Base-by-base conservation (phyloP, 805 yeast species). In the Starmerella davenportii region DNA sequence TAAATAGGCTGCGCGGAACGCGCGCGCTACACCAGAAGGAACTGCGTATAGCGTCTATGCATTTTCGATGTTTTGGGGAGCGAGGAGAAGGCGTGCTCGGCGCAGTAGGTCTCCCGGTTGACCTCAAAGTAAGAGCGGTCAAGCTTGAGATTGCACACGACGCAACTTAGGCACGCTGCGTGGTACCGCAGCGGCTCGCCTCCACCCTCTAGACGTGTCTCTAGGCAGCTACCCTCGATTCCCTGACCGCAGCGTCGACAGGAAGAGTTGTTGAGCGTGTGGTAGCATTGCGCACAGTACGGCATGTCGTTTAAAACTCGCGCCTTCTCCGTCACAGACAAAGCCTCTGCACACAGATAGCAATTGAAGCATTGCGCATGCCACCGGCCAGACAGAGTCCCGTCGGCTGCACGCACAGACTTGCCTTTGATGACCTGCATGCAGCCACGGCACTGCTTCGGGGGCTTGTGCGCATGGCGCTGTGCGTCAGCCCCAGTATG, bases 161-260 rank as follows among this genome's bases (percentile, higher is more conserved):
- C 54, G 59, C 96, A 87, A 37, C 58, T 63, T 49, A 85, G 65
- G 56, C 96, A 87, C 18, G 64, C 56, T 5, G 68, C 59, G 54
- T 87, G 96, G 64, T 80, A 85, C 41, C 82, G 68, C 47, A 76
- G 77, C 32, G 62, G 58, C 25, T 70, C 56, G 50, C 76, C 84
- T 23, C 35, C 51, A 14, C 29, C 40, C n/a, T 42, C 43, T 13
- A 40, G 30, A 5, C 48, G 34, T 1, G 60, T 78, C 51, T 81
- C 93, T 31, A 87, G 66, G 56, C 96, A 87, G 54, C 72, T 73
- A 4, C 96, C 96, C 55, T 87, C 95, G 35, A 90, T 80, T 23
- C 92, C 93, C 4, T 50, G 48, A 11, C 68, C 63, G 57, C 98
- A 87, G 14, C 65, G 58, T 35, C 63, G 63, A 58, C 98, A 87